phyloP scores from a whole-genome alignment of 1,284 basidiomycete genomes.

The Ustilago hordei region DNA sequence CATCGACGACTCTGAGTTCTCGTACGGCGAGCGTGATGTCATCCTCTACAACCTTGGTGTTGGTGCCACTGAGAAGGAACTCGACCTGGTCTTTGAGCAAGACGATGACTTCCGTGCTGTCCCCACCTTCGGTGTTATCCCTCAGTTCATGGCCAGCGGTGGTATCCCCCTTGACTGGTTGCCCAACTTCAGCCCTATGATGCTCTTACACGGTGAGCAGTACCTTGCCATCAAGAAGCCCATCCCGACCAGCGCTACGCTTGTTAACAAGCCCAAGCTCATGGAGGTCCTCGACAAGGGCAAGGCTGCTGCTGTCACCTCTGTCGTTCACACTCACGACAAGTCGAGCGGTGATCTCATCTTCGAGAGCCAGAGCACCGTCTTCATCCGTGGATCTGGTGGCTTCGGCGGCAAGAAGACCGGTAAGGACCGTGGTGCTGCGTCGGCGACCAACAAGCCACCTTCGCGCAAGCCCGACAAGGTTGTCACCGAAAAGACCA shows the following conservation, averaged over 20 bases:
- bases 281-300: constrained; percentile 73
- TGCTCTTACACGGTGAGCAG: constrained; percentile 97
- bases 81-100: constrained; percentile 91
- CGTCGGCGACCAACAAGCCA: constrained; percentile 83
- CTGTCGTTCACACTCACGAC: constrained; percentile 52
- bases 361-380: constrained; percentile 92
- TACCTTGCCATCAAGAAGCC: constrained; percentile 88
- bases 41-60: constrained; percentile 96
- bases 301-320: constrained; percentile 62
- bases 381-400: constrained; percentile 92
- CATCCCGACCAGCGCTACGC: constrained; percentile 86
- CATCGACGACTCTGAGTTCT: constrained; percentile 64
- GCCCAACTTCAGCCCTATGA: constrained; percentile 93
- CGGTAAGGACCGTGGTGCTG: constrained; percentile 88
- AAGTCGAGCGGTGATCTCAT: constrained; percentile 79
- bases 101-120: constrained; percentile 86
- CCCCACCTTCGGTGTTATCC: constrained; percentile 95
- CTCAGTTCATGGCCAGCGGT: constrained; percentile 77
- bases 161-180: constrained; percentile 80
- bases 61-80: constrained; percentile 92
- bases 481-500: constrained; percentile 65
- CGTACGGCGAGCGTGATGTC: constrained; percentile 88
- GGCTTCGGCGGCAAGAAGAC: constrained; percentile 92
- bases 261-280: constrained; percentile 79
- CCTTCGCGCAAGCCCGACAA: constrained; percentile 72